Percentiles rank a stretch among this genome's conserved stretches.
phyloP scores from a whole-genome alignment of 768 basidiomycete genomes.

The Chalciporus piperatus region DNA sequence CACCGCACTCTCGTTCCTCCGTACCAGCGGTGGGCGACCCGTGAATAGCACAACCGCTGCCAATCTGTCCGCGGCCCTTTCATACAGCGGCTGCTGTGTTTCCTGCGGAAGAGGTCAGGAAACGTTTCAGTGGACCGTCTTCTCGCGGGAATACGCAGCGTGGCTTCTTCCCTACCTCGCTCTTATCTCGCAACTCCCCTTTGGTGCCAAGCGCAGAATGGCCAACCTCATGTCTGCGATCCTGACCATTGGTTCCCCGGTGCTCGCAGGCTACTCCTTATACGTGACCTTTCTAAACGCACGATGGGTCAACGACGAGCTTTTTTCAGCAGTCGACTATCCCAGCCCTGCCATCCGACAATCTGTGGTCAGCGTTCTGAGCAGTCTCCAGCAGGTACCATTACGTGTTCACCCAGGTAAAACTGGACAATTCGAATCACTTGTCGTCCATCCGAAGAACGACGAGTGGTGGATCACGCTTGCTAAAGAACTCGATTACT shows the following conservation, averaged over 20 bases:
- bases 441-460: constrained; percentile 42
- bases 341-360: constrained; percentile 7
- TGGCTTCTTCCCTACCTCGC: constrained; percentile 52
- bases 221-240: constrained; percentile 44
- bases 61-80: constrained; percentile 8
- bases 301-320: constrained; percentile 38
- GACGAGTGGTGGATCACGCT: constrained; percentile 42
- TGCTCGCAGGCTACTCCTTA: constrained; percentile 45
- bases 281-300: constrained; percentile 41
- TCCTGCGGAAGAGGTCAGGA: constrained; percentile 13
- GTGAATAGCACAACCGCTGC: neutral
- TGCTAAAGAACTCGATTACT: constrained; percentile 33
- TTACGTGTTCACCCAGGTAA: constrained; percentile 29
- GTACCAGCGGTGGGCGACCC: constrained; percentile 8
- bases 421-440: constrained; percentile 35
- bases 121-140: constrained; percentile 21
- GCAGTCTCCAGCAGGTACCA: constrained; percentile 42
- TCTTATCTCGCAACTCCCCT: constrained; percentile 48
- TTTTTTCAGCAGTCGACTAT: constrained; percentile 31
- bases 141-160: constrained; percentile 37
- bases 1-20: constrained; percentile 14
- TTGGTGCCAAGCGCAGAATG: constrained; percentile 37
- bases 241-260: constrained; percentile 44
- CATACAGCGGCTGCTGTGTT: neutral
- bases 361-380: constrained; percentile 34